phyloP scores from a whole-genome alignment of 441 rosid species.

The Dalechampia spathulata region DNA sequence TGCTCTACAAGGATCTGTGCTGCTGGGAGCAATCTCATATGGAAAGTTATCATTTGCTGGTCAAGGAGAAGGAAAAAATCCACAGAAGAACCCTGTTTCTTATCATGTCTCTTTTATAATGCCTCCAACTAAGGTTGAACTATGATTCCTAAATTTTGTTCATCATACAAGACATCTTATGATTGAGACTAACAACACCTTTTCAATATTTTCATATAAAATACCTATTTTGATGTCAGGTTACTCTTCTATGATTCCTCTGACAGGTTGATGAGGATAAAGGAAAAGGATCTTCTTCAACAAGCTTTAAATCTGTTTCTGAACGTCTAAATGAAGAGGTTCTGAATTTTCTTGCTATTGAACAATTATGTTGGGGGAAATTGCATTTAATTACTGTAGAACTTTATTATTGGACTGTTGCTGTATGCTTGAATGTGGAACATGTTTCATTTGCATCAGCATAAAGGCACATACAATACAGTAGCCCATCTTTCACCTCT shows the following conservation, averaged over 20 bases:
- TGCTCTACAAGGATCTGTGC: conserved; percentile 74
- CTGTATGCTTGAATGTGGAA: background rate
- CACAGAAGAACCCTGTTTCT: conserved; percentile 58
- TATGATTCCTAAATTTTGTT: conserved; percentile 8
- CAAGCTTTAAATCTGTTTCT: conserved; percentile 45
- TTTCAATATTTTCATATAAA: background rate
- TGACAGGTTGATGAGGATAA: conserved; percentile 74
- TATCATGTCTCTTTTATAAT: conserved; percentile 65
- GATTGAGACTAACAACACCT: conserved; percentile 1
- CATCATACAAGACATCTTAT: background rate
- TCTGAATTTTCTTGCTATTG: no score
- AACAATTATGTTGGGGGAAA: no score
- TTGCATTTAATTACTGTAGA: no score
- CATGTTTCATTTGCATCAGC: background rate
- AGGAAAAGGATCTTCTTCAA: conserved; percentile 51
- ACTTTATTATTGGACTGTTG: no score
- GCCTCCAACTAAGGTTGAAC: conserved; percentile 85
- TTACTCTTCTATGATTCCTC: conserved; percentile 1
- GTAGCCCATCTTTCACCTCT: background rate
- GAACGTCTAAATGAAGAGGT: conserved; percentile 91
- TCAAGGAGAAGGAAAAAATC: conserved; percentile 42
- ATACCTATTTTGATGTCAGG: background rate
- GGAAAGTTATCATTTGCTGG: conserved; percentile 56
- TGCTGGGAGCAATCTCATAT: conserved; percentile 73
- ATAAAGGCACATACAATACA: background rate